Evolutionary conservation across 208 protist species (phyloP).

Genomic region (Leishmania braziliensis): DNA sequence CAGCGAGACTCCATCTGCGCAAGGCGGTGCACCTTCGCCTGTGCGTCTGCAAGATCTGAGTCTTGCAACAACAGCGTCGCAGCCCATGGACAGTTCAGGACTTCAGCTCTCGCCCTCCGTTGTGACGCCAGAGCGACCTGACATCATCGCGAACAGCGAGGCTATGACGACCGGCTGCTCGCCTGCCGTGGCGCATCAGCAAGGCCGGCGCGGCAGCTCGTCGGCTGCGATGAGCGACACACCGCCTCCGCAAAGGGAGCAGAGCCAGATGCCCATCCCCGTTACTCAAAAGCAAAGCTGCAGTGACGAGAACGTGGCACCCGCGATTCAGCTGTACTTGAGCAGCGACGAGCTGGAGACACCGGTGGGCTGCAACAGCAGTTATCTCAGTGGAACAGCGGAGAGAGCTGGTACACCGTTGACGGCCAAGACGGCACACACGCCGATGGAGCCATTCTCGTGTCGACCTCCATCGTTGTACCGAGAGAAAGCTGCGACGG

Average conservation of each 20-base stretch:
- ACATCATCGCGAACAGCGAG: slow-evolving; percentile 1
- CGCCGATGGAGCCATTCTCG: slow-evolving; percentile 15
- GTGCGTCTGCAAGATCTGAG: slow-evolving; percentile 2
- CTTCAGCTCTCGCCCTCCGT: neutral
- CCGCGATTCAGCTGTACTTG: slow-evolving; percentile 9
- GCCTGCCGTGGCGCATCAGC: slow-evolving; percentile 9
- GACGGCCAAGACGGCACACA: slow-evolving; percentile 9
- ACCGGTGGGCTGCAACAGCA: slow-evolving; percentile 12
- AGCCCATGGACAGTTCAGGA: neutral
- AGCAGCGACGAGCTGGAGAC: slow-evolving; percentile 5
- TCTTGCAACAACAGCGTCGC: neutral
- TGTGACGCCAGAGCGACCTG: slow-evolving; percentile 15
- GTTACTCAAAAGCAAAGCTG: neutral
- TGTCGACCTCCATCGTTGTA: slow-evolving; percentile 11
- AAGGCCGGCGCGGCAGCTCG: slow-evolving; percentile 17
- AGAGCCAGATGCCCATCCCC: slow-evolving; percentile 11
- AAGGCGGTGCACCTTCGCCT: neutral
- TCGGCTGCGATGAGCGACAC: slow-evolving; percentile 22
- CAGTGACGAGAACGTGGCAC: slow-evolving; percentile 2
- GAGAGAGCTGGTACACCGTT: slow-evolving; percentile 2
- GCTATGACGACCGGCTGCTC: slow-evolving; percentile 4
- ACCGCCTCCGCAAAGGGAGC: neutral
- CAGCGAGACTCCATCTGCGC: neutral
- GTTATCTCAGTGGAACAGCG: neutral
- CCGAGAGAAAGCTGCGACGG: slow-evolving; percentile 5